Evolutionary conservation across 2,329 filamentous ascomycete species (phyloP), one percentile per base, ranked within the genome.

Genomic region (Colletotrichum orbiculare): DNA sequence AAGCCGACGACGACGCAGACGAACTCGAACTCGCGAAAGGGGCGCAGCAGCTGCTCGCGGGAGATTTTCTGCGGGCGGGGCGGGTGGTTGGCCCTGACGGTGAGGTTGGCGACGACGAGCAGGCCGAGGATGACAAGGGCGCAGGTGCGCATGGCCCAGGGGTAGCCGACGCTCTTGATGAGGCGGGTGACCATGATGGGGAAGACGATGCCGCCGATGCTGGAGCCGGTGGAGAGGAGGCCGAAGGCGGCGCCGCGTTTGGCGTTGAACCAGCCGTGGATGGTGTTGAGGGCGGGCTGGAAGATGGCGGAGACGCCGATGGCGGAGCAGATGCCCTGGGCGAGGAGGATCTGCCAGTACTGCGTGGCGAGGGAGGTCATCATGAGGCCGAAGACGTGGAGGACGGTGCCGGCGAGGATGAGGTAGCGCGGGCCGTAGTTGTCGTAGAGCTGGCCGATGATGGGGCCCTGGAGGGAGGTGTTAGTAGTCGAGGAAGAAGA

Each of bases 391-490:
- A 90, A 84, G 13, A 90, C 82, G 60, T 89, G 84, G 39, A 88
- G 71, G 56, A 88, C 74, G 0, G 80, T 82, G 13, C 87, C 87
- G 11, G 73, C 71, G 1, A 87, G 39, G 2, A 89, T 72, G 0
- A 91, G 75, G 50, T 77, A 82, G 35, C 83, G 81, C 0, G 89
- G 87, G 0, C 90, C 90, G 61, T 87, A 85, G 60, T 79, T 85
- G 70, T 92, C 90, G 69, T 84, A 91, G 0, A 89, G 62, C 38
- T 80, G 83, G 2, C 90, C 90, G n/a, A 89, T 82, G 8, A 91
- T 70, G 0, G 88, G 87, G 0, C 89, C 88, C 67, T 83, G 17
- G 5, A 8, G 25, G 25, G 6, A 71, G n/a, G 75, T 3, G 34
- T 56, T 34, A 57, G 15, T 12, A 15, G 3, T 5, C 2, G 8